phyloP scores from a whole-genome alignment of 176 grass and related monocot genomes.

The Cymbopogon citratus region DNA sequence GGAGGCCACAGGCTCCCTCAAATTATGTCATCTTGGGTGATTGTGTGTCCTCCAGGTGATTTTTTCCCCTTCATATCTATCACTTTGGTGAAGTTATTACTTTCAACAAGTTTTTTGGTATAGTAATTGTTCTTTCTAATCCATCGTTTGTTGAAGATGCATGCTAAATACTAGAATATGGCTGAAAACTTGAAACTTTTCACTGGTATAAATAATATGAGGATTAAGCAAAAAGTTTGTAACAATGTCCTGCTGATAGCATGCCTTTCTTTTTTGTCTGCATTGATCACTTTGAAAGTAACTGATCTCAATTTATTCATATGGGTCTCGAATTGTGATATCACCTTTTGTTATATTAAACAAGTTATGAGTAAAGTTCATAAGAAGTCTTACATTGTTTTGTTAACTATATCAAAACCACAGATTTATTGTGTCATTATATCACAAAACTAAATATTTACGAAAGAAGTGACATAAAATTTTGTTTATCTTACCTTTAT shows the following conservation, averaged over 20 bases:
- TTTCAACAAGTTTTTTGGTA: not conserved
- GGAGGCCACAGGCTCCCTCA: constrained; percentile 89
- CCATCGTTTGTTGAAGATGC: not conserved
- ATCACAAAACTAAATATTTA: not conserved
- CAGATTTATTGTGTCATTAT: not conserved
- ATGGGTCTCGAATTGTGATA: not conserved
- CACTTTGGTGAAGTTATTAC: not conserved
- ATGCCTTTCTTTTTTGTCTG: not conserved
- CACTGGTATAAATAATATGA: not conserved
- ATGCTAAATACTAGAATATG: constrained; percentile 1
- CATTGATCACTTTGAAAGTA: not conserved
- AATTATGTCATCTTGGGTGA: constrained; percentile 98
- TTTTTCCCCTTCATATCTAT: not conserved
- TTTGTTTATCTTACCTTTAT: not conserved
- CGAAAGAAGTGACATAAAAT: not conserved
- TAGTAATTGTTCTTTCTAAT: not conserved
- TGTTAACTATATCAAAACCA: not conserved
- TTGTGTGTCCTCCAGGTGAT: constrained; percentile 88
- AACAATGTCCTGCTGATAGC: not conserved
- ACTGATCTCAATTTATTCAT: not conserved
- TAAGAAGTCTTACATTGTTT: not conserved
- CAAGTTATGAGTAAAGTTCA: not conserved
- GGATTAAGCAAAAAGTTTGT: not conserved
- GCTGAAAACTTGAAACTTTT: not conserved
- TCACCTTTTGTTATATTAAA: not conserved